Evolutionary conservation across 2,329 filamentous ascomycete species (phyloP).

Genomic region (Penicillium sp.): DNA sequence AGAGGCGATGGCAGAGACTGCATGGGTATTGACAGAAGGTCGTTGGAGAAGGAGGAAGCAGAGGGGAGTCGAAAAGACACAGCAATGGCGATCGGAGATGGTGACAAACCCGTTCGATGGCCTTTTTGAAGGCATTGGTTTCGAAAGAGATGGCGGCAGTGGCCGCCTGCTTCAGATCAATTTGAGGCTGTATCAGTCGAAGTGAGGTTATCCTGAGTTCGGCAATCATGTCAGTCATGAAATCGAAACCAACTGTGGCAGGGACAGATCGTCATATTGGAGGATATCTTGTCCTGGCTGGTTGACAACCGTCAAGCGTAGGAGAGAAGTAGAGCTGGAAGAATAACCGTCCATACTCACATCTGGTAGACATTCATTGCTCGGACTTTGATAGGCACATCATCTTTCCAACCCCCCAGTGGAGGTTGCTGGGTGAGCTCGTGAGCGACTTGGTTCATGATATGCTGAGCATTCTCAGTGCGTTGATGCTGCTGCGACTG

Average conservation of each 20-base stretch:
- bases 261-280: too few species aligned
- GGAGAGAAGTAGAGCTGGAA: not conserved
- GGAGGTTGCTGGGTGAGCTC: slow-evolving; percentile 38
- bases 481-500: slow-evolving; percentile 22
- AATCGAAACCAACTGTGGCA: not conserved
- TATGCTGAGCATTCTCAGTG: slow-evolving; percentile 31
- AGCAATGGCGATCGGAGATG: not conserved
- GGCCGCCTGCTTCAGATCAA: slow-evolving; percentile 34
- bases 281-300: too few species aligned
- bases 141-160: slow-evolving; percentile 42
- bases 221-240: slow-evolving; percentile 6
- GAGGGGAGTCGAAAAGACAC: not conserved
- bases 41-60: not conserved
- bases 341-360: slow-evolving; percentile 24
- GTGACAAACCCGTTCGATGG: slow-evolving; percentile 28
- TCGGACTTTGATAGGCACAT: slow-evolving; percentile 36
- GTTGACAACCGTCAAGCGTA: not conserved
- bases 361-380: slow-evolving; percentile 41
- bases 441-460: slow-evolving; percentile 37
- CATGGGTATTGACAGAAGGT: too few species aligned
- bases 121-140: slow-evolving; percentile 40
- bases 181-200: slow-evolving; percentile 40
- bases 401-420: slow-evolving; percentile 42
- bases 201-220: slow-evolving; percentile 40
- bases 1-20: not conserved